Evolutionary conservation across 208 protist species (phyloP).

Genomic region (Leishmania turanica): DNA sequence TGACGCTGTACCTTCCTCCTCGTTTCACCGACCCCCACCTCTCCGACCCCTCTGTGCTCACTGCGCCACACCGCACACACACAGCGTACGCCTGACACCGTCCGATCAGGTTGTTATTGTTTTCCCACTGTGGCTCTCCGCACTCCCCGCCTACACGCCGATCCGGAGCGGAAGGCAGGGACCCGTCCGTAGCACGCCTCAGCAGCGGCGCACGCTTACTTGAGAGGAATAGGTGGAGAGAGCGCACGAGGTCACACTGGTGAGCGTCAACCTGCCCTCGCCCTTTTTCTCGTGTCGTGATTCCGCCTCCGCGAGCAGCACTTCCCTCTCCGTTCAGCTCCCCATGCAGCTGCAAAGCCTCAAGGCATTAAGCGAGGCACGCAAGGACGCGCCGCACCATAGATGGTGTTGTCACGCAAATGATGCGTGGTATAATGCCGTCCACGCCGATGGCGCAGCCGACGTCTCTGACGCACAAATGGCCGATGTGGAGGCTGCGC

Average conservation of each 20-base stretch:
- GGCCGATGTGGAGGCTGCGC: neutral
- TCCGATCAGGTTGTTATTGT: neutral
- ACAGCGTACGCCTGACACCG: neutral
- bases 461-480: constrained; percentile 5
- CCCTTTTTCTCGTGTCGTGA: neutral
- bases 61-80: neutral
- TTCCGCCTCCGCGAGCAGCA: neutral
- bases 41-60: neutral
- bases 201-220: neutral
- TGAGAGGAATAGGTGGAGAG: neutral
- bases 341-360: constrained; percentile 26
- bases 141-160: neutral
- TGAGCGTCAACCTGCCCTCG: neutral
- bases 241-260: neutral
- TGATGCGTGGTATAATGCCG: constrained; percentile 18
- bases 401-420: constrained; percentile 30
- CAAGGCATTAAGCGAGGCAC: constrained; percentile 14
- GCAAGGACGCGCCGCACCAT: constrained; percentile 1
- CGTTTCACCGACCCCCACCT: neutral
- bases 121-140: neutral
- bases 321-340: neutral
- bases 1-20: neutral
- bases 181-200: neutral
- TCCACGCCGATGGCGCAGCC: constrained; percentile 13
- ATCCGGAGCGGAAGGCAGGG: neutral